Evolutionary conservation across 2,329 filamentous ascomycete species (phyloP).

Genomic region (Verticillium longisporum): DNA sequence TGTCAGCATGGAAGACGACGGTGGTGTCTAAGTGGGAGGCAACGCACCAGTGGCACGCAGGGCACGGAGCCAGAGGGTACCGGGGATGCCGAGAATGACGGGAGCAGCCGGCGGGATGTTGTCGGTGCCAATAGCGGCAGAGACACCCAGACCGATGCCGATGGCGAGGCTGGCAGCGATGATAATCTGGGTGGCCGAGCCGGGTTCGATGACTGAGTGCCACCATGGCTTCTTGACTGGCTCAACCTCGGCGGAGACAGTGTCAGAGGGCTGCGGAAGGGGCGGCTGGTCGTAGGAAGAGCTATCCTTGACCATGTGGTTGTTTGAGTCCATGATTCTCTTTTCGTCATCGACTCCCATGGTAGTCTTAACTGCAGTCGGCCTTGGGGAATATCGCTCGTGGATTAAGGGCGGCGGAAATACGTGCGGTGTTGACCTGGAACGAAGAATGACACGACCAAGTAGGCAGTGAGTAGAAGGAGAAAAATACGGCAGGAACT

Average conservation of each 20-base stretch:
- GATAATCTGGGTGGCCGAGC: constrained; percentile 43
- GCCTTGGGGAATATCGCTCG: background rate
- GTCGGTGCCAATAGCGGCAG: constrained; percentile 32
- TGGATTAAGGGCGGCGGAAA: background rate
- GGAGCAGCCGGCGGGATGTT: constrained; percentile 33
- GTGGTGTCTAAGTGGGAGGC: background rate
- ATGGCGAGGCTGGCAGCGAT: constrained; percentile 40
- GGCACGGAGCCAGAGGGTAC: constrained; percentile 40
- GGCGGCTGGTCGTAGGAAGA: constrained; percentile 10
- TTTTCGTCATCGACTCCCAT: constrained; percentile 4
- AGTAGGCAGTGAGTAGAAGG: background rate
- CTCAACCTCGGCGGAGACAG: constrained; percentile 6
- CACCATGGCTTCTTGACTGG: constrained; percentile 23
- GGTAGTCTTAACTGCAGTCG: background rate
- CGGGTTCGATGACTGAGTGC: constrained; percentile 30
- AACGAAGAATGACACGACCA: background rate
- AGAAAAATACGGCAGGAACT: background rate
- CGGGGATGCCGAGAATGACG: constrained; percentile 38
- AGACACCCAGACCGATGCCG: constrained; percentile 39
- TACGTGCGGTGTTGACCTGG: background rate
- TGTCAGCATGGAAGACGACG: background rate
- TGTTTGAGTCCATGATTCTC: constrained; percentile 6
- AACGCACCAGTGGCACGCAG: constrained; percentile 39
- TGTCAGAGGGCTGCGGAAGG: constrained; percentile 3
- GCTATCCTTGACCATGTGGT: constrained; percentile 9